Evolutionary conservation across 2,329 filamentous ascomycete species (phyloP), one percentile per base, ranked within the genome.

Genomic region (Neodidymelliopsis sp.): DNA sequence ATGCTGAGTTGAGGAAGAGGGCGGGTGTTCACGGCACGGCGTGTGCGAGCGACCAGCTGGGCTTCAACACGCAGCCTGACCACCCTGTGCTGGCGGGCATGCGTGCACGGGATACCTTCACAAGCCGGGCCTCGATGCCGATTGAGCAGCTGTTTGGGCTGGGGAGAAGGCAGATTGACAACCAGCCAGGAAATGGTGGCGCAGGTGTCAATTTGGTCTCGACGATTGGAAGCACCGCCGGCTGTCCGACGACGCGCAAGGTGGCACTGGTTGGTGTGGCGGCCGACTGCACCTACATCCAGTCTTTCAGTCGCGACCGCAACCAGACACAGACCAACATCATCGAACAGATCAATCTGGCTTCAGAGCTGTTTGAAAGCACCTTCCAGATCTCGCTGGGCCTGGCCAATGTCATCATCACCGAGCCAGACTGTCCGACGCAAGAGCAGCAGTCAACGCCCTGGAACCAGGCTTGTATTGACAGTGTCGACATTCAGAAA

Each of bases 371-470:
- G 8, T 99, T 94, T 67, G 94, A 99, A 72, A 84, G 81, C 61
- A 89, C 89, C 6, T 97, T 99, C 77, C 97, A 97, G 73, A 93
- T 99, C 63, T 93, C 92, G 0, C 84, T 99, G 25, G 94, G 91
- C 31, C 84, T 99, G 52, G 85, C 87, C 60, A 96, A 96, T 66
- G 74, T 99, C 42, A 89, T 91, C 22, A 84, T 97, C 53, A 90
- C 84, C 47, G 84, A 90, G 33, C 74, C 81, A 4, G 77, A 79
- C n/a, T 99, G 94, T 66, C 90, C 93, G 0, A 83, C 84, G 4
- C 82, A 84, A 0, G 76, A 88, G 5, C 80, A 86, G 8, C 67
- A 83, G 2, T 81, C 85, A 4, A 86, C 89, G 0, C 86, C 86
- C 1, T 99, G 93, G 91, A 99, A 99, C 67, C 79, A 90, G 43